Evolutionary conservation across 805 yeast species (phyloP), one percentile per base, ranked within the genome.

Genomic region (Groenewaldozyma salmanticensis): DNA sequence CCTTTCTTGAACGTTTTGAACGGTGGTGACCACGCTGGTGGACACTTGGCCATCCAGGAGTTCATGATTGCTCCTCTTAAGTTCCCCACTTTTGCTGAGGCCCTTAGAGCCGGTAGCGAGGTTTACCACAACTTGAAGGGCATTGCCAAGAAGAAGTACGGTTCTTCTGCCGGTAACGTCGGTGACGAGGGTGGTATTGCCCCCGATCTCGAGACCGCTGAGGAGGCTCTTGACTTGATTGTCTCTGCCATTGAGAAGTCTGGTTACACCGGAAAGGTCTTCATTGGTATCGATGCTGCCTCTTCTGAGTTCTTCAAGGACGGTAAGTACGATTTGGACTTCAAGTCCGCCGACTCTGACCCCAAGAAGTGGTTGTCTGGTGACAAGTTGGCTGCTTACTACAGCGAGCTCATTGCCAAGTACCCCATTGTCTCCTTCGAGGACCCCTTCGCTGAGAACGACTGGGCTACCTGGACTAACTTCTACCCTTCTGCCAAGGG

Each of bases 151-250:
- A 81, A 85, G 80, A 75, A 72, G 68, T 92, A 90, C 81, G 98
- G 98, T 66, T 81, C 85, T 64, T 81, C 94, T 51, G 98, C 98
- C 61, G 97, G 96, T 73, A 90, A 90, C 75, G 98, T 90, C 66
- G 98, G 98, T 79, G 98, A 90, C 71, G 98, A 90, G 78, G 98
- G 98, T 82, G 98, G 98, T 80, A 96, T 90, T 75, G 98, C 98
- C 61, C 98, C 98, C 70, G 85, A 87, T 70, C 80, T 92, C 56
- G 76, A 81, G 55, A 77, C 96, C 58, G 90, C 98, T 65, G 84
- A 78, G 70, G 97, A 90, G 79, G 98, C 97, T 59, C 75, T 90
- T 55, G 96, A 92, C 74, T 80, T 90, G 68, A 86, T 90, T 67
- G 75, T 77, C 57, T 81, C 69, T 54, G 86, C 98, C 63, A 90